These are phyloP conservation scores for Salix purpurea DNA, from an alignment of 345 rosid genomes.

Conservation along the genomic window DNA sequence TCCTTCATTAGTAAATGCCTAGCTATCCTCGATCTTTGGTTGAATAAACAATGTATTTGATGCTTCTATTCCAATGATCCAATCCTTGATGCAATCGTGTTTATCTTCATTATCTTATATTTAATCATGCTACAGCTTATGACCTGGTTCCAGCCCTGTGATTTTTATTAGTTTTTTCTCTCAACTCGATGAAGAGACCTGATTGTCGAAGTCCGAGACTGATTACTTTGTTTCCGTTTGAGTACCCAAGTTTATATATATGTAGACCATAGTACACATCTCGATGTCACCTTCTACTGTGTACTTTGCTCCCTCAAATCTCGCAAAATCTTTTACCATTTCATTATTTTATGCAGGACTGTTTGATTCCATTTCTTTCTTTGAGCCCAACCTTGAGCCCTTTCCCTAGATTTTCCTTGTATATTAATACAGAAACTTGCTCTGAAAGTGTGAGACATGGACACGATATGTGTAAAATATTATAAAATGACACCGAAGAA, in stretches of 20 bases:
- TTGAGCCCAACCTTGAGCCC: conserved; percentile 36
- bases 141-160: conserved; percentile 21
- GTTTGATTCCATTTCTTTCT: conserved; percentile 23
- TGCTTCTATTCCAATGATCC: conserved; percentile 68
- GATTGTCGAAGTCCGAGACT: conserved; percentile 41
- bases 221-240: conserved; percentile 38
- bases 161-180: conserved; percentile 6
- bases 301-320: conserved; percentile 32
- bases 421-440: background rate
- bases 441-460: background rate
- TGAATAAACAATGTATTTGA: conserved; percentile 44
- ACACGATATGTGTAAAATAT: background rate
- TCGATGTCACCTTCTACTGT: conserved; percentile 37
- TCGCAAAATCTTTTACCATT: conserved; percentile 9
- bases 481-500: background rate
- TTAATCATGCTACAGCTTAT: conserved; percentile 5
- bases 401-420: conserved; percentile 29
- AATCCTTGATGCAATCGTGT: conserved; percentile 45
- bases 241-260: conserved; percentile 9
- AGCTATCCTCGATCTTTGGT: conserved; percentile 24
- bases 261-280: conserved; percentile 28
- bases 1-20: conserved; percentile 23
- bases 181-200: background rate
- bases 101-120: background rate
- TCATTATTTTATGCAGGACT: conserved; percentile 16